Evolutionary conservation across 78 protist species (phyloP).

Genomic region (Acrasis kona): DNA sequence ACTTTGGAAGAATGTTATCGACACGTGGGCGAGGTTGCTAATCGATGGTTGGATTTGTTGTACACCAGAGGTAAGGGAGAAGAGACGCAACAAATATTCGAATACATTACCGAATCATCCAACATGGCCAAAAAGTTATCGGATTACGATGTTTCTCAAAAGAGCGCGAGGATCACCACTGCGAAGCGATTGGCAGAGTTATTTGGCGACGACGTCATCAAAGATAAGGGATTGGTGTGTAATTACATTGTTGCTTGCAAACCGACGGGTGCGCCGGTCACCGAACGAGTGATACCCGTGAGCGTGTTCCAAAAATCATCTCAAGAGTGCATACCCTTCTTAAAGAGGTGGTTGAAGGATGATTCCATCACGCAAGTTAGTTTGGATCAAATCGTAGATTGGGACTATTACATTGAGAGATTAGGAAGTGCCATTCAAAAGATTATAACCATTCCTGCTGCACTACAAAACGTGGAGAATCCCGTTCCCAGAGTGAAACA

Average conservation of each 20-base stretch:
- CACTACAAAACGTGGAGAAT: slow-evolving; percentile 75
- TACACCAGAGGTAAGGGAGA: slow-evolving; percentile 50
- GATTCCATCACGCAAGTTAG: slow-evolving; percentile 8
- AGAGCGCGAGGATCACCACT: background rate
- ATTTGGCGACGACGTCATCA: slow-evolving; percentile 76
- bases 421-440: slow-evolving; percentile 77
- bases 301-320: slow-evolving; percentile 66
- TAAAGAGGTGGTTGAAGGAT: slow-evolving; percentile 45
- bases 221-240: slow-evolving; percentile 88
- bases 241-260: slow-evolving; percentile 63
- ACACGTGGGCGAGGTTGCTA: slow-evolving; percentile 73
- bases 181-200: slow-evolving; percentile 78
- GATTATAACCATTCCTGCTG: slow-evolving; percentile 97
- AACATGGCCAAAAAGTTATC: slow-evolving; percentile 74
- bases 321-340: background rate
- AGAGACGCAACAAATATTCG: slow-evolving; percentile 78
- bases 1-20: slow-evolving; percentile 75
- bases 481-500: slow-evolving; percentile 91
- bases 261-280: slow-evolving; percentile 84
- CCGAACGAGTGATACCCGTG: slow-evolving; percentile 92
- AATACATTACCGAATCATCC: slow-evolving; percentile 67
- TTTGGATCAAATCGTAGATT: slow-evolving; percentile 76
- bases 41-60: slow-evolving; percentile 84
- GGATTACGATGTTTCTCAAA: slow-evolving; percentile 71
- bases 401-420: slow-evolving; percentile 90